Base-by-base conservation (phyloP, 345 rosid genomes). In the Salix udensis region DNA sequence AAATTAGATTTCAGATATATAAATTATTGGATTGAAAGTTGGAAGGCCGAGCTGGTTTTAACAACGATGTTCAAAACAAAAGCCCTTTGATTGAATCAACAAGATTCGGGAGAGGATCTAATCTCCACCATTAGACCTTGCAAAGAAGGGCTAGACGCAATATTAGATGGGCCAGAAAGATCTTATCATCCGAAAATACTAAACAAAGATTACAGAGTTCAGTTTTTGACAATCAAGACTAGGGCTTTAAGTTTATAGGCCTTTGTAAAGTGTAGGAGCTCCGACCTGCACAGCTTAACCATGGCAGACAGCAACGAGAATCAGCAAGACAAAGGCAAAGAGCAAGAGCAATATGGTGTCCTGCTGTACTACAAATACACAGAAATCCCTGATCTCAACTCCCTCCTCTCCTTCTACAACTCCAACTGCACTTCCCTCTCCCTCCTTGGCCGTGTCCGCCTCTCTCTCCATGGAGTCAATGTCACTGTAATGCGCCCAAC, bases 381-480 rank as follows among this genome's bases (percentile, higher is more conserved):
- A 23, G 44, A 81, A 68, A 85, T 96, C 68, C 82, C 87, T 14
- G 88, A 89, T 85, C 82, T 95, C 30, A 50, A 86, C 66, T 87
- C 88, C 24, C 96, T 96, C 75, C 80, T 82, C 71, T 82, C 91
- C 72, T 91, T 89, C 85, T 96, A 91, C 82, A 81, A 88, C n/a
- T 87, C 91, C n/a, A 91, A 82, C 78, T 95, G 97, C 91, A 79
- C 64, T 84, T 84, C 89, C 24, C 91, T 91, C 65, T 80, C 84
- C 65, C 90, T 95, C 64, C 93, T 91, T 68, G 97, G 98, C 79
- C 94, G 97, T 12, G 91, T 91, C 76, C 92, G 98, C 58, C 79
- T 95, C 87, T 91, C 97, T 58, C 60, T 89, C 66, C 76, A 85
- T 40, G 97, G 97, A 78, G 97, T 95, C 82, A 95, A 93, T 70